phyloP scores from a whole-genome alignment of 1,139 yeast species.

The Candida sanyaensis region DNA sequence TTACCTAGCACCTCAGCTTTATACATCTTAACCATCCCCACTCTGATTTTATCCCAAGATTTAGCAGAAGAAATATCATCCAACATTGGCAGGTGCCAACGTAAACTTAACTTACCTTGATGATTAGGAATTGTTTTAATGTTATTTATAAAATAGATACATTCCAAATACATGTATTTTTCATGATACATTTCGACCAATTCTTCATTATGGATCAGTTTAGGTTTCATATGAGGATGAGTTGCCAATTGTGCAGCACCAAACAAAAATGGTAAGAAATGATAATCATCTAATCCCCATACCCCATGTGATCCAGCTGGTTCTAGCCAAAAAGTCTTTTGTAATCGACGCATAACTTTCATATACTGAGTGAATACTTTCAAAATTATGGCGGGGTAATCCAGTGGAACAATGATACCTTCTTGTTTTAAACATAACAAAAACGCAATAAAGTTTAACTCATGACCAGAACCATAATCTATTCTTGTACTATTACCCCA shows the following conservation, averaged over 20 bases:
- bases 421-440: constrained; percentile 56
- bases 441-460: constrained; percentile 78
- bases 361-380: constrained; percentile 65
- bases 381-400: constrained; percentile 58
- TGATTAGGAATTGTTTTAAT: constrained; percentile 62
- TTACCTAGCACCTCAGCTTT: constrained; percentile 87
- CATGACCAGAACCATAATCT: constrained; percentile 98
- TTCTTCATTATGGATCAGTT: constrained; percentile 82
- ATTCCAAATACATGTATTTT: constrained; percentile 82
- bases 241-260: constrained; percentile 86
- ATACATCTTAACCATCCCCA: constrained; percentile 97
- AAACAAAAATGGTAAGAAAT: constrained; percentile 83
- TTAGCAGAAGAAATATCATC: constrained; percentile 95
- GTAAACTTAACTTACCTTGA: constrained; percentile 49
- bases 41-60: constrained; percentile 85
- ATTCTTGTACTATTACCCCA: constrained; percentile 88
- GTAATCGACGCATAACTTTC: constrained; percentile 48
- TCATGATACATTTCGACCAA: constrained; percentile 76
- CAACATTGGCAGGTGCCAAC: constrained; percentile 98
- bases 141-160: constrained; percentile 79
- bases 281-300: constrained; percentile 98
- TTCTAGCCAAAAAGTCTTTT: constrained; percentile 71
- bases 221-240: constrained; percentile 80
- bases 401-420: constrained; percentile 28
- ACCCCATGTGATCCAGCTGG: constrained; percentile 97